phyloP scores from a whole-genome alignment of 177 flowering plant species.

The Telopea speciosissima region DNA sequence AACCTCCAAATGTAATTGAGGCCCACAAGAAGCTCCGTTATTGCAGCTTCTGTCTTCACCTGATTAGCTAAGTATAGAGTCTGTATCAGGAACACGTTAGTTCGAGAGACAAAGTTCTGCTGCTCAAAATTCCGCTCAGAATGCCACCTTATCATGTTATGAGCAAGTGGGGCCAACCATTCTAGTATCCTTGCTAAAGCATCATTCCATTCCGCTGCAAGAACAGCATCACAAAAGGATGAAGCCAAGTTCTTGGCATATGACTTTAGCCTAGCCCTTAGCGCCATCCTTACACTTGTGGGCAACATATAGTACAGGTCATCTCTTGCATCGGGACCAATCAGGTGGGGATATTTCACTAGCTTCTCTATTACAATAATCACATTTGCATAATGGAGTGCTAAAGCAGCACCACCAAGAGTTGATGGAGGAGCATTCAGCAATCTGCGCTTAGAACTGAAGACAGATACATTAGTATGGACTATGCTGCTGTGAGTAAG shows the following conservation, averaged over 20 bases:
- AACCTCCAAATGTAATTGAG: slow-evolving; percentile 67
- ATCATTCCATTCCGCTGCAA: slow-evolving; percentile 69
- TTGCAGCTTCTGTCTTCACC: slow-evolving; percentile 70
- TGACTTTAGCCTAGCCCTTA: slow-evolving; percentile 56
- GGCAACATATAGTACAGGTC: slow-evolving; percentile 82
- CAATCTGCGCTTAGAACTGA: slow-evolving; percentile 27
- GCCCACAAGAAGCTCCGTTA: slow-evolving; percentile 77
- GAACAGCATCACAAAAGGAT: slow-evolving; percentile 38
- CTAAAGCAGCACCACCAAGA: slow-evolving; percentile 74
- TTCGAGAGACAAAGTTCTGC: slow-evolving; percentile 42
- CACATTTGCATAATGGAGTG: slow-evolving; percentile 73
- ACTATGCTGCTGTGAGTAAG: slow-evolving; percentile 11
- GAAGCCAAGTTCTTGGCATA: slow-evolving; percentile 33
- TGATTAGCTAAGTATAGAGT: slow-evolving; percentile 75
- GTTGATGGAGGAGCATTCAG: slow-evolving; percentile 47
- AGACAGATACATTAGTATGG: slow-evolving; percentile 21
- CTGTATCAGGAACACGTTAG: slow-evolving; percentile 70
- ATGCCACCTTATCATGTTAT: slow-evolving; percentile 82
- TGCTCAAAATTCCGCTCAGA: slow-evolving; percentile 78
- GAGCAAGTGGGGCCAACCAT: slow-evolving; percentile 89
- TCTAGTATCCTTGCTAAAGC: slow-evolving; percentile 53
- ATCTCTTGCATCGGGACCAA: slow-evolving; percentile 65
- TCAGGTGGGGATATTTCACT: slow-evolving; percentile 60
- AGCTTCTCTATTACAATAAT: slow-evolving; percentile 73
- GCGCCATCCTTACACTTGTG: slow-evolving; percentile 37